Evolutionary conservation across 805 yeast species (phyloP), one percentile per base, ranked within the genome.

Genomic region (Candida mattraensis): DNA sequence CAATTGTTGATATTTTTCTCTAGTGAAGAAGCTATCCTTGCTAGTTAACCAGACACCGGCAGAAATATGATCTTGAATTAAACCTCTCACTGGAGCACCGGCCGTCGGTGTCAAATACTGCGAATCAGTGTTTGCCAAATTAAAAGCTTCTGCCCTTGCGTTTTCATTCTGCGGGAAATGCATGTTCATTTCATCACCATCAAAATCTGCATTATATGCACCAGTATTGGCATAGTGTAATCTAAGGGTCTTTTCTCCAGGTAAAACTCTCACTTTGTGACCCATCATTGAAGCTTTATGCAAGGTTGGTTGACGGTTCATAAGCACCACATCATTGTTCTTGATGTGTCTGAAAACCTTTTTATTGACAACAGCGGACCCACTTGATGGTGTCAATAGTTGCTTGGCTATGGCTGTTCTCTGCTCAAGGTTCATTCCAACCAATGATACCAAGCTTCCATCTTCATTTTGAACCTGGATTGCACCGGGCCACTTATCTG

Each of bases 221-320:
- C 97, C 97, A 28, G 99, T 93, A 65, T 93, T 93, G 54, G 99
- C 99, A 64, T 93, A 93, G 63, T 93, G 99, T 63, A 93, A 70
- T 58, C 99, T 79, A 53, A 93, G 70, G 4, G 99, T 94, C 71
- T 93, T 93, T 60, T 93, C 99, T 41, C 96, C 95, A 4, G 98
- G 99, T 51, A 93, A 72, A 20, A 93, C 99, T 55, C 96, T 78
- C 28, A 93, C 99, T 58, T 83, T 86, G 66, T 93, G 99, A 50
- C 99, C 99, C 99, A 93, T 93, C 96, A 93, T 93, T 18, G 99
- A 94, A 30, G 99, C 99, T 68, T 93, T 93, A 70, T 93, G 99
- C 61, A 93, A 74, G 11, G 99, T 91, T 30, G 99, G 99, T 70
- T 93, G 99, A 71, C 99, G 89, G 69, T 93, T 93, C 98, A 94